A percentile compares a stretch with the other conserved stretches of the same genome.
Evolutionary conservation across 176 grass and related monocot species (phyloP).

Genomic region (Triticum monococcum): DNA sequence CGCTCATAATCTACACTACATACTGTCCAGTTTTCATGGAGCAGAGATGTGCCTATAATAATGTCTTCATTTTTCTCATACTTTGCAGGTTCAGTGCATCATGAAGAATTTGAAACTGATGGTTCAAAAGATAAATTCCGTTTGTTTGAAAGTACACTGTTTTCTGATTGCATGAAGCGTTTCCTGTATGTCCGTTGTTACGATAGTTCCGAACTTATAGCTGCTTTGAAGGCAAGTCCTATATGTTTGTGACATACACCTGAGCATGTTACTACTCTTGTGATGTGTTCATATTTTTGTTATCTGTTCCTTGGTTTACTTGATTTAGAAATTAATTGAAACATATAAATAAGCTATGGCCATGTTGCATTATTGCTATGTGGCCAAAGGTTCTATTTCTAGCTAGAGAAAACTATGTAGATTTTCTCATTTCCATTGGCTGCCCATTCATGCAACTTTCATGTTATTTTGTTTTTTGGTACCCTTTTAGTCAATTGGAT

Average conservation of each 20-base stretch:
- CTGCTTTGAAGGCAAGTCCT: constrained; percentile 72
- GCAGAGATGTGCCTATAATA: not conserved
- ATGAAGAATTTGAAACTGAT: constrained; percentile 39
- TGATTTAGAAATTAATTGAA: not conserved
- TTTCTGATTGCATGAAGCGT: constrained; percentile 69
- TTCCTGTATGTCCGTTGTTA: constrained; percentile 85
- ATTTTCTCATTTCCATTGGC: not conserved
- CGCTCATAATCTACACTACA: not conserved
- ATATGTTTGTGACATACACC: not conserved
- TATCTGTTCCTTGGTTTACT: not conserved
- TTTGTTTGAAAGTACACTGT: constrained; percentile 37
- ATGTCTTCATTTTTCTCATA: not conserved
- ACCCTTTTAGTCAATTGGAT: not conserved
- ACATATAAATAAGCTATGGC: not conserved
- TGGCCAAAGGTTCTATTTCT: not conserved
- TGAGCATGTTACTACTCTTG: not conserved
- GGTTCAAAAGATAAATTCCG: constrained; percentile 13
- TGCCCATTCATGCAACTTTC: not conserved
- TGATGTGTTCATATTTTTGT: constrained; percentile 18
- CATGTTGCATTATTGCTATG: not conserved
- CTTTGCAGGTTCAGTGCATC: constrained; percentile 49
- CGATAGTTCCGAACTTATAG: constrained; percentile 65
- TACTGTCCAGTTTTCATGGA: constrained; percentile 18
- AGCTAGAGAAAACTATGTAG: not conserved
- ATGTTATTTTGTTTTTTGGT: not conserved